Percentiles rank a stretch among this genome's conserved stretches.
Conservation (phyloP, 2,329 filamentous ascomycete genomes). For the Alternaria solani region DNA sequence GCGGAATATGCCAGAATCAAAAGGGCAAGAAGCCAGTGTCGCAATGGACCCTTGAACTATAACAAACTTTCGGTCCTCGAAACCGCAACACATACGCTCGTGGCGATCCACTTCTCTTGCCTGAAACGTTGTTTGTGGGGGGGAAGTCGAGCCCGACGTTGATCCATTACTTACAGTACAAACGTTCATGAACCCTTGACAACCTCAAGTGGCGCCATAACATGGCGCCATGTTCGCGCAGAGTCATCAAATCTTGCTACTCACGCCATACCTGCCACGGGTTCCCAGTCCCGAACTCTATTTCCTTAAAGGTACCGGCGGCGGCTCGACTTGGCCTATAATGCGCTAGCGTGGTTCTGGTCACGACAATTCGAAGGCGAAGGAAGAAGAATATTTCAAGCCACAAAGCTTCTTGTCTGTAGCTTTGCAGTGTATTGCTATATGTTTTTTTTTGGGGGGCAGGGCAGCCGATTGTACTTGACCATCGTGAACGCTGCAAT, state of each 20-base stretch:
- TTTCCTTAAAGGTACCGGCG: not conserved
- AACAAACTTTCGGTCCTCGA: not conserved
- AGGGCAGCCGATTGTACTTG: not conserved
- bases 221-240: not conserved
- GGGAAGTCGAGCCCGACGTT: not conserved
- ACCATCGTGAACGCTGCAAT: not conserved
- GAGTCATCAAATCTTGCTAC: not conserved
- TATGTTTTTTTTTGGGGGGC: no score
- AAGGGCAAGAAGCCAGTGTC: not conserved
- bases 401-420: not conserved
- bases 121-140: slow-evolving; percentile 3
- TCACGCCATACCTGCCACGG: not conserved
- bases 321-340: not conserved
- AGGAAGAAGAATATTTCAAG: not conserved
- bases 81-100: not conserved
- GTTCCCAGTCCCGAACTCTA: not conserved
- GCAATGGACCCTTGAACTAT: not conserved
- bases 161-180: not conserved
- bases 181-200: not conserved
- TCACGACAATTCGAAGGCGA: not conserved
- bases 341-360: not conserved
- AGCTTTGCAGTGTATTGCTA: not conserved
- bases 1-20: not conserved
- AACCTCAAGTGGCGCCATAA: slow-evolving; percentile 2
- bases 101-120: not conserved